A percentile compares a stretch with the other conserved stretches of the same genome.
phyloP scores from a whole-genome alignment of 2,329 filamentous ascomycete species.

The Chaetomiaceae sp. region DNA sequence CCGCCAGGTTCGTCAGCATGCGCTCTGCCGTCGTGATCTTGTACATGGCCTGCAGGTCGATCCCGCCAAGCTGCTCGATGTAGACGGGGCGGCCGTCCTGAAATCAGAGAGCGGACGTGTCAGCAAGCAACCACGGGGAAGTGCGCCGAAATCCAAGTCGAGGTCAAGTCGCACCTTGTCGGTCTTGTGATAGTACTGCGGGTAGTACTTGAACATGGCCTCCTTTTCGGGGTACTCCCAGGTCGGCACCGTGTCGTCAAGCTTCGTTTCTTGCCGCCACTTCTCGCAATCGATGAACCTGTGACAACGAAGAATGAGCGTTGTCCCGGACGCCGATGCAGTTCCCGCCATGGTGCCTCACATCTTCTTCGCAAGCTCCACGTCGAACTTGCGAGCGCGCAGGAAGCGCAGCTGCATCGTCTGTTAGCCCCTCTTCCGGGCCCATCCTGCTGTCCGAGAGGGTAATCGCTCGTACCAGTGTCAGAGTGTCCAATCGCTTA shows the following conservation, averaged over 20 bases:
- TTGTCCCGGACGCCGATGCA: neutral
- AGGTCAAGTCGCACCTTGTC: slow-evolving; percentile 62
- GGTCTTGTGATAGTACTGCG: slow-evolving; percentile 98
- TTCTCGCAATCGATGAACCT: slow-evolving; percentile 90
- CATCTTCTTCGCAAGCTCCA: slow-evolving; percentile 79
- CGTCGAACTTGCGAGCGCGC: slow-evolving; percentile 91
- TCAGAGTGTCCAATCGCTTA: slow-evolving; percentile 84
- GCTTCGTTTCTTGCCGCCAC: slow-evolving; percentile 82
- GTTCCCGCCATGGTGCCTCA: slow-evolving; percentile 38
- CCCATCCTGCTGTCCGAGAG: neutral
- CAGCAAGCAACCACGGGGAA: no score
- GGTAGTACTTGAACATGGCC: slow-evolving; percentile 84
- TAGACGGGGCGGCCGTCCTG: slow-evolving; percentile 95
- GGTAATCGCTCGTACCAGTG: slow-evolving; percentile 57
- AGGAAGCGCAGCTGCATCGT: slow-evolving; percentile 70
- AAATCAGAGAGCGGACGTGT: neutral
- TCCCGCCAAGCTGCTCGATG: slow-evolving; percentile 91
- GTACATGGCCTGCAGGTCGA: slow-evolving; percentile 83
- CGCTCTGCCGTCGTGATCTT: slow-evolving; percentile 88
- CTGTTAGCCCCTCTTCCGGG: slow-evolving; percentile 14
- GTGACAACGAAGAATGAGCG: slow-evolving; percentile 13
- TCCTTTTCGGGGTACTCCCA: slow-evolving; percentile 86
- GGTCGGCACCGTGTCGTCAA: slow-evolving; percentile 70
- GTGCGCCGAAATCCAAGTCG: no score
- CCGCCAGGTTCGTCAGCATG: slow-evolving; percentile 93